These are phyloP conservation scores for Coemansia sp. DNA, from an alignment of 192 early-diverging fungal genomes.

Conservation along the genomic window DNA sequence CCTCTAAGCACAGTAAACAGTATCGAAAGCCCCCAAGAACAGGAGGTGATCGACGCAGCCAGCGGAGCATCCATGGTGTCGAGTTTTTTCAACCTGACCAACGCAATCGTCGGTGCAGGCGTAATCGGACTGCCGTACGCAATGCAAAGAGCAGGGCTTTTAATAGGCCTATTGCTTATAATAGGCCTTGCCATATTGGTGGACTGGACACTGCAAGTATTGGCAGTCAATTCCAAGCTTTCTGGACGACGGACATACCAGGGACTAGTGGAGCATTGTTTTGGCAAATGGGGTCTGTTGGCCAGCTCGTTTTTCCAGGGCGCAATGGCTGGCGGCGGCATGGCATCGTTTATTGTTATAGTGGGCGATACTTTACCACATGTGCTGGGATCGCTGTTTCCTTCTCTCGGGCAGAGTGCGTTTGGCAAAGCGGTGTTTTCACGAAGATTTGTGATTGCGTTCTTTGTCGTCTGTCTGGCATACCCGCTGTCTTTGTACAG, in stretches of 20 bases:
- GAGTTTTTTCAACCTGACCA: conserved; percentile 83
- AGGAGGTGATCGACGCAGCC: not conserved
- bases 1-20: too few relatives aligned
- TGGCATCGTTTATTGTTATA: conserved; percentile 53
- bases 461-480: conserved; percentile 77
- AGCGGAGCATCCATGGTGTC: conserved; percentile 46
- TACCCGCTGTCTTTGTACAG: conserved; percentile 86
- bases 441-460: conserved; percentile 72
- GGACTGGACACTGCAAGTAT: conserved; percentile 78
- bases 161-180: conserved; percentile 58
- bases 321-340: conserved; percentile 91
- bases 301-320: conserved; percentile 89
- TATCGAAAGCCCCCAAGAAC: too few relatives aligned
- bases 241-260: conserved; percentile 81
- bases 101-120: conserved; percentile 93
- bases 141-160: conserved; percentile 77
- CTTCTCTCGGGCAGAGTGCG: conserved; percentile 54
- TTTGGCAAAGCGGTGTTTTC: conserved; percentile 67
- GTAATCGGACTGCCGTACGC: conserved; percentile 83
- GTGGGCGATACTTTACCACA: conserved; percentile 89
- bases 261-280: conserved; percentile 80
- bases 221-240: conserved; percentile 76
- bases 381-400: conserved; percentile 74
- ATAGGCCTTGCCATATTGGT: conserved; percentile 57
- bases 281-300: conserved; percentile 74